Evolutionary conservation across 1,284 basidiomycete species (phyloP).

Genomic region (Pyrrhoderma noxium): DNA sequence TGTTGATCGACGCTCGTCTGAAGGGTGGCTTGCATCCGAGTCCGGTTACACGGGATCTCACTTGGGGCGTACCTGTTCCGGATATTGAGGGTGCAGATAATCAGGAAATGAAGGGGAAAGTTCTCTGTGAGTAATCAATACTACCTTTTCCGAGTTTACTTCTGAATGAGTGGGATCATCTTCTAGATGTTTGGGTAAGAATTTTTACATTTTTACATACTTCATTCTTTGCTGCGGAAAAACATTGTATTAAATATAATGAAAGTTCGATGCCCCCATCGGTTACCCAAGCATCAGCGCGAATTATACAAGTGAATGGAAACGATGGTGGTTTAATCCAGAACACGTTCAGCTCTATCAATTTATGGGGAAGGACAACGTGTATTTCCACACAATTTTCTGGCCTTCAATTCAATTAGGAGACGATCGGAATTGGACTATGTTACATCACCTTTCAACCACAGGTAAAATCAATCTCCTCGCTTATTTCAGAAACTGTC

Average conservation of each 20-base stretch:
- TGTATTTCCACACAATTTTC: slow-evolving; percentile 97
- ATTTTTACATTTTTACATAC: neutral
- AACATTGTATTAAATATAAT: neutral
- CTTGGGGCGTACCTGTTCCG: slow-evolving; percentile 95
- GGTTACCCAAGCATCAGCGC: slow-evolving; percentile 98
- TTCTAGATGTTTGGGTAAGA: slow-evolving; percentile 76
- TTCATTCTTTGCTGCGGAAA: neutral
- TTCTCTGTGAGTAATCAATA: slow-evolving; percentile 69
- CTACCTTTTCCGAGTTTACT: slow-evolving; percentile 3
- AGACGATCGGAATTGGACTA: slow-evolving; percentile 91
- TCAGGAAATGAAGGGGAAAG: slow-evolving; percentile 87
- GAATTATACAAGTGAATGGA: slow-evolving; percentile 92
- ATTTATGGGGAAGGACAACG: slow-evolving; percentile 99
- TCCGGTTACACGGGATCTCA: slow-evolving; percentile 89
- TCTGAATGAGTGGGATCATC: slow-evolving; percentile 13
- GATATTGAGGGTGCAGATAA: slow-evolving; percentile 65
- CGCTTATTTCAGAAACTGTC: slow-evolving; percentile 2
- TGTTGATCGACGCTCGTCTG: slow-evolving; percentile 87
- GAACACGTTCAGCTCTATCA: slow-evolving; percentile 91
- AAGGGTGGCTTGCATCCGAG: slow-evolving; percentile 84
- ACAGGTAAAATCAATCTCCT: slow-evolving; percentile 55
- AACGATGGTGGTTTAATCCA: slow-evolving; percentile 96
- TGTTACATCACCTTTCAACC: slow-evolving; percentile 89
- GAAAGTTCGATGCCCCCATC: slow-evolving; percentile 93
- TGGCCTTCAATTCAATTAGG: slow-evolving; percentile 90